Conservation (phyloP, 2,329 filamentous ascomycete genomes). For the Verticillium isaacii region DNA sequence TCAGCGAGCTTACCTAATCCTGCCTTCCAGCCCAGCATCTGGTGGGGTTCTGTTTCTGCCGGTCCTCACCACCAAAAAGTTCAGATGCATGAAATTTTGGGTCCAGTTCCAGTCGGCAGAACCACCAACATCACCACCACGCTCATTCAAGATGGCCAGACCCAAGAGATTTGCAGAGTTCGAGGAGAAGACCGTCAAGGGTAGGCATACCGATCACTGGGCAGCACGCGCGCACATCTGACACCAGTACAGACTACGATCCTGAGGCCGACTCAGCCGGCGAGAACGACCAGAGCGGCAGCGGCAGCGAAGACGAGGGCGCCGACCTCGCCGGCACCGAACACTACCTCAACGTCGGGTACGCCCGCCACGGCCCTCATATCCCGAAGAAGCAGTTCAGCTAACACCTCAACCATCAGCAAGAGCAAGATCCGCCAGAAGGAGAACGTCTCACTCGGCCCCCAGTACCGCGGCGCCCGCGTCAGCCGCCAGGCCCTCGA, state of each 20-base stretch:
- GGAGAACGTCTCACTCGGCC: conserved; percentile 64
- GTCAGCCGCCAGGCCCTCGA: conserved; percentile 66
- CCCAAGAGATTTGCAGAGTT: conserved; percentile 8
- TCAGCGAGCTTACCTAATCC: not conserved
- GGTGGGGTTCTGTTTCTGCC: conserved; percentile 8
- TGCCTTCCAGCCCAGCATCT: not conserved
- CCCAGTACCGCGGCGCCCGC: conserved; percentile 72
- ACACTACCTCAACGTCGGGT: conserved; percentile 79
- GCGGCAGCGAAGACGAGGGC: conserved; percentile 37
- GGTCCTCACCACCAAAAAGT: conserved; percentile 14
- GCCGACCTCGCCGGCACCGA: conserved; percentile 65
- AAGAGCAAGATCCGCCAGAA: conserved; percentile 81
- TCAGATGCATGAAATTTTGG: conserved; percentile 13
- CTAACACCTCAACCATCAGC: conserved; percentile 27
- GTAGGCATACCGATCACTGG: not conserved
- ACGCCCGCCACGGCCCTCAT: conserved; percentile 21
- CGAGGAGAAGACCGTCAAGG: conserved; percentile 12
- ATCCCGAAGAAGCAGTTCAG: not conserved
- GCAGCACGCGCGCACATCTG: not conserved
- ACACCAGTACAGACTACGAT: conserved; percentile 10
- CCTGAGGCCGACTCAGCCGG: conserved; percentile 10
- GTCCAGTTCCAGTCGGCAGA: not conserved
- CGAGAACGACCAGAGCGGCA: conserved; percentile 39
- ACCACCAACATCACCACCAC: not conserved
- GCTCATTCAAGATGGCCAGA: not conserved